Evolutionary conservation across 768 basidiomycete species (phyloP).

Genomic region (Lactarius psammicola): DNA sequence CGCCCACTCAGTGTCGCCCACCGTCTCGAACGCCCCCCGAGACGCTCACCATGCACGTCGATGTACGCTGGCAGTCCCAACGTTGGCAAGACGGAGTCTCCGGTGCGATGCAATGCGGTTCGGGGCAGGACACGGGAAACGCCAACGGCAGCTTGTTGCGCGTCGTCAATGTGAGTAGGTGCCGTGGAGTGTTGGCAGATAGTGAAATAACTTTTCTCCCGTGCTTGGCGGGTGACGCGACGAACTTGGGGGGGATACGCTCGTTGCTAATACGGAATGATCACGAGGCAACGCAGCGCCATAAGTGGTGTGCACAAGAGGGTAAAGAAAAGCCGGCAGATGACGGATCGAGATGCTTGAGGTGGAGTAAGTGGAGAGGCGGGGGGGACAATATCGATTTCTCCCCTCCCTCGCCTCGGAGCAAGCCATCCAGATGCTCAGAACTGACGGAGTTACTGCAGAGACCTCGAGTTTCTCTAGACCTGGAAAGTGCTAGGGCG

Average conservation of each 20-base stretch:
- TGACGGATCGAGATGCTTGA: constrained; percentile 53
- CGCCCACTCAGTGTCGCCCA: constrained; percentile 76
- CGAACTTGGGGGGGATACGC: constrained; percentile 38
- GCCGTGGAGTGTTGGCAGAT: constrained; percentile 55
- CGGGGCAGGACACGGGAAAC: constrained; percentile 51
- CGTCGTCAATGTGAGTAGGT: constrained; percentile 53
- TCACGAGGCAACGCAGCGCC: constrained; percentile 55
- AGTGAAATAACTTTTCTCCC: constrained; percentile 58
- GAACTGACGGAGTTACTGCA: constrained; percentile 16
- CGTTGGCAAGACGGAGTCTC: constrained; percentile 61
- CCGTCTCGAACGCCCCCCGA: constrained; percentile 59
- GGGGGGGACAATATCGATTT: constrained; percentile 32
- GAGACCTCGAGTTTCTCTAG: constrained; percentile 27
- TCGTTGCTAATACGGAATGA: constrained; percentile 70
- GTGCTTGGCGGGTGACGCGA: constrained; percentile 54
- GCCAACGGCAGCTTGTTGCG: constrained; percentile 48
- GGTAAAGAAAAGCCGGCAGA: constrained; percentile 58
- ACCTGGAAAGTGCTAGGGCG: constrained; percentile 9
- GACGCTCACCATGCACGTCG: constrained; percentile 47
- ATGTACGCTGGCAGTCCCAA: constrained; percentile 37
- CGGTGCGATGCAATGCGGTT: constrained; percentile 65
- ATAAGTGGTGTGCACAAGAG: constrained; percentile 62
- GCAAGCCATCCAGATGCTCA: neutral
- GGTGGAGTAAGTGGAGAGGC: constrained; percentile 57
- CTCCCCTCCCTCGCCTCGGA: constrained; percentile 21